Evolutionary conservation across 2,329 filamentous ascomycete species (phyloP), one percentile per base, ranked within the genome.

Genomic region (Paraconiothyrium sp.): DNA sequence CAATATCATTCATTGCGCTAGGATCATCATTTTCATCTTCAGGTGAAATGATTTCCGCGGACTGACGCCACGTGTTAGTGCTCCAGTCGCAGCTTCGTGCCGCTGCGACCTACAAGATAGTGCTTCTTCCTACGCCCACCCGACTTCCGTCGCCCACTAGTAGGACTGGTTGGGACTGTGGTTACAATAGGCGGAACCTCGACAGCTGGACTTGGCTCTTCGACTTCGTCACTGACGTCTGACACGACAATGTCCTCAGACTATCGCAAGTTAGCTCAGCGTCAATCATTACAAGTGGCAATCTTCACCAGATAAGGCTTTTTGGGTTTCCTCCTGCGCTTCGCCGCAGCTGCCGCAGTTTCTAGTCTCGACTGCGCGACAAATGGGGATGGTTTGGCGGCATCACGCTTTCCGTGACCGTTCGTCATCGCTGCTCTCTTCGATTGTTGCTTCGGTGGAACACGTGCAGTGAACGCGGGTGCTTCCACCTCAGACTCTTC

Each of bases 241-340:
- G 69, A 72, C 44, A 66, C 72, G n/a, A 76, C 67, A 13, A 76
- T 61, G 58, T 75, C 72, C 54, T 74, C 64, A 16, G 73, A 76
- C 73, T 76, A 57, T 37, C 43, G 35, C 20, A 44, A 20, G 47
- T 74, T 54, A 70, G 68, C 55, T 55, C 6, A 48, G 54, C 35
- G 46, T 32, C 35, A 32, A 49, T n/a, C 5, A 39, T 34, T 37
- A 27, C 8, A 52, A 34, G 16, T 14, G 46, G 14, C 37, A 11
- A 54, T 24, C 51, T 60, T 52, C 67, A 74, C 74, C 49, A 72
- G 60, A 63, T 68, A 70, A 65, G 72, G 70, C 64, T 75, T 76
- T 37, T 66, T 67, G 41, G 68, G 63, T 48, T 70, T 74, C 34
- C 70, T 67, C 61, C 68, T 73, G 57, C 71, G 73, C 57, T 76